A percentile compares a stretch with the other conserved stretches of the same genome.
These are phyloP conservation scores for Emydomyces testavorans DNA, from an alignment of 2,329 filamentous ascomycete species.

Conservation along the genomic window DNA sequence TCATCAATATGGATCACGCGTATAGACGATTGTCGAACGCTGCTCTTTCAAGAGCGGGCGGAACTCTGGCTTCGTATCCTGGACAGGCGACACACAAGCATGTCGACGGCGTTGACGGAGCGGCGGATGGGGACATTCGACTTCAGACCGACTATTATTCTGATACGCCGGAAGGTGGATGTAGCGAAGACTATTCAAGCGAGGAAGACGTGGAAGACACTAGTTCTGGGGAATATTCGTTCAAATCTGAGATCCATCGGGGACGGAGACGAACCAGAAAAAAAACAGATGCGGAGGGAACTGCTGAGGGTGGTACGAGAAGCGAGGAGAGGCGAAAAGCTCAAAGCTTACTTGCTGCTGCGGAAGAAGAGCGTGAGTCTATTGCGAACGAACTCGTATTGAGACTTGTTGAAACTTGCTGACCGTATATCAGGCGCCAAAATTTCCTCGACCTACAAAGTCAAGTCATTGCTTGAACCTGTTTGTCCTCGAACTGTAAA, in stretches of 20 bases:
- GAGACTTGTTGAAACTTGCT: constrained; percentile 8
- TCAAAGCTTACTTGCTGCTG: constrained; percentile 57
- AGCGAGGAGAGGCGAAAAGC: constrained; percentile 33
- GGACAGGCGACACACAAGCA: constrained; percentile 39
- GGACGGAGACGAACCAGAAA: constrained; percentile 30
- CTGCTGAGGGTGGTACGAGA: constrained; percentile 4
- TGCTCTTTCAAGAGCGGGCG: constrained; percentile 52
- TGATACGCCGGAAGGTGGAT: constrained; percentile 56
- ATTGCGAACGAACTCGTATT: neutral
- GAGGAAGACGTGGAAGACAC: constrained; percentile 28
- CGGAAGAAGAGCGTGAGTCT: constrained; percentile 64
- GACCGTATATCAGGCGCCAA: constrained; percentile 37
- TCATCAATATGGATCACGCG: constrained; percentile 57
- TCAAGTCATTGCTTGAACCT: constrained; percentile 52
- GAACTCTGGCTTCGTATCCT: constrained; percentile 52
- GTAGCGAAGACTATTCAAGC: constrained; percentile 31
- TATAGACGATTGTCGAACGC: constrained; percentile 63
- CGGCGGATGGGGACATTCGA: constrained; percentile 43
- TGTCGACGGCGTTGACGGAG: constrained; percentile 27
- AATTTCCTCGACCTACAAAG: constrained; percentile 46
- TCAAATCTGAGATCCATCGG: constrained; percentile 29
- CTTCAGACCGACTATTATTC: constrained; percentile 60
- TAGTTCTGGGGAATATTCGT: constrained; percentile 56
- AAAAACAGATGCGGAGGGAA: constrained; percentile 12
- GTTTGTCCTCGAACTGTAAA: constrained; percentile 48